Conservation (phyloP, 192 early-diverging fungal genomes). For the Mortierella hygrophila region DNA sequence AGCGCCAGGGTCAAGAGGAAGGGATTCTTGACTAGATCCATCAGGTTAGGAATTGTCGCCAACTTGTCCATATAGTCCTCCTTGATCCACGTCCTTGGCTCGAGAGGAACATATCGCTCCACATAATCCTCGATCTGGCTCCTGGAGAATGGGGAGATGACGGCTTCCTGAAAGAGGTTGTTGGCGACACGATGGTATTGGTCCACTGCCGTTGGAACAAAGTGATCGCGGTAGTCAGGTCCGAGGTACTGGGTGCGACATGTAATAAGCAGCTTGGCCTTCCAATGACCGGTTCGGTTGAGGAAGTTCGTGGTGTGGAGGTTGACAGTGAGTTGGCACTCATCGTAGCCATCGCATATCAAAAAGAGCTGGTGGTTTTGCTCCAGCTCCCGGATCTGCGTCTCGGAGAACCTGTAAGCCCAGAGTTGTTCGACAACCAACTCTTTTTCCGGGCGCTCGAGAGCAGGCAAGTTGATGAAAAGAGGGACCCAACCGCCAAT, state of each 20-base stretch:
- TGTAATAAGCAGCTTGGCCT: conserved; percentile 9
- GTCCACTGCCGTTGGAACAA: background rate
- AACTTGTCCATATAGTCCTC: conserved; percentile 7
- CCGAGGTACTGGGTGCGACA: conserved; percentile 13
- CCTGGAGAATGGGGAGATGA: background rate
- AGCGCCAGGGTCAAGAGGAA: conserved; percentile 3
- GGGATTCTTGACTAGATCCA: conserved; percentile 11
- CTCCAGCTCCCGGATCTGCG: conserved; percentile 4
- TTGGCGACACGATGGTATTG: background rate
- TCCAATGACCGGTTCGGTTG: background rate
- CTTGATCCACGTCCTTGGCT: background rate
- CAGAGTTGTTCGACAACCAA: conserved; percentile 7
- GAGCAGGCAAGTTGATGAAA: conserved; percentile 4
- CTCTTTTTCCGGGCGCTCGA: background rate
- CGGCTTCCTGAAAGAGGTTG: conserved; percentile 12
- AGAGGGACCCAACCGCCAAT: background rate
- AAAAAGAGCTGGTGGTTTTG: background rate
- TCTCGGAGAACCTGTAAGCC: background rate
- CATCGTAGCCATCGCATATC: conserved; percentile 29
- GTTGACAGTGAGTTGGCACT: background rate
- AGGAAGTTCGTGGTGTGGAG: conserved; percentile 1
- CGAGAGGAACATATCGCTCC: background rate
- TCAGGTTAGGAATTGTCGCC: background rate
- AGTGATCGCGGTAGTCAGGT: background rate
- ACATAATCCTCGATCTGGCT: conserved; percentile 5